Evolutionary conservation across 2,329 filamentous ascomycete species (phyloP), one percentile per base, ranked within the genome.

Genomic region (Raffaelea deltoideospora): DNA sequence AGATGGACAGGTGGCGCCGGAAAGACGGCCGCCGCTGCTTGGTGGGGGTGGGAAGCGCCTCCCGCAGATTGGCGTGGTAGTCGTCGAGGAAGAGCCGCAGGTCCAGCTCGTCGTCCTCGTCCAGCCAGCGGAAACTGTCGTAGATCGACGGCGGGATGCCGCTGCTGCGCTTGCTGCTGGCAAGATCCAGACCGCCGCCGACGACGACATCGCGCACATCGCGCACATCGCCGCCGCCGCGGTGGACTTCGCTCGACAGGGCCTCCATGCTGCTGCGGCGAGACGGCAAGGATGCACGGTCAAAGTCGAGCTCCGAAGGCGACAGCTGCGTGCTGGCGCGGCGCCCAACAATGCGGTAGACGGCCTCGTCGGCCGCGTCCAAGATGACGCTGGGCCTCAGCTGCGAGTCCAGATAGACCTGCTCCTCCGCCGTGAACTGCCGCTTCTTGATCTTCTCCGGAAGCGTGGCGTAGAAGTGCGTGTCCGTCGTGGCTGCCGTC

Each of bases 391-490:
- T 56, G 40, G 44, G 45, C 35, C 65, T 63, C 24, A 59, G 58
- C 36, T 66, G 64, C 38, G 63, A 63, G 29, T 69, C 69, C 38
- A 79, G 61, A 40, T 75, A 55, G 31, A 69, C 58, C 47, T 79
- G 79, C 56, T 90, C 82, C 54, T 86, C 78, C 34, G 63, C 65
- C 19, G 76, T 77, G 53, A 86, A 79, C 43, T 80, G 72, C 45
- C 71, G 73, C 45, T 73, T 71, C 50, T 74, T 76, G 44, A 85
- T 67, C 55, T 84, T 85, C 43, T 80, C 72, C 17, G 83, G 80
- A 30, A 86, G 63, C 18, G 67, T 72, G 37, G 76, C 63, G 52
- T 77, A 86, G 63, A 80, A 84, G 43, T 71, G 64, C 37, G 70
- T 70, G 47, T 82, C 74, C 22, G 66, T 63, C 60, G 31, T 22